Conservation (phyloP, 1,284 basidiomycete species). For the Ustilago sp. region DNA sequence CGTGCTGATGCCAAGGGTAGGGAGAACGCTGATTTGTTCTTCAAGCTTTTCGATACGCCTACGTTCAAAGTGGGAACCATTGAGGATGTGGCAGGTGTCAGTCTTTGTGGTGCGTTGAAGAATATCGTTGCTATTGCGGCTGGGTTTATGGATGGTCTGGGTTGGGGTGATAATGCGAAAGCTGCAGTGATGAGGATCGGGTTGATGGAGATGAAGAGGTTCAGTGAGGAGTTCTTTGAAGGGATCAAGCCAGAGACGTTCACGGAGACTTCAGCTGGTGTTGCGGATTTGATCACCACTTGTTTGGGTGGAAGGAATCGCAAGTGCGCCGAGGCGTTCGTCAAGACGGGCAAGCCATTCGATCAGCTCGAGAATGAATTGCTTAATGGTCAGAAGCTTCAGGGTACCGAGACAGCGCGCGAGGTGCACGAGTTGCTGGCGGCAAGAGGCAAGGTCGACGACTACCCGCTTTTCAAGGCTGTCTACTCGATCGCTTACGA, state of each 20-base stretch:
- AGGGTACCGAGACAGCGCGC: conserved; percentile 73
- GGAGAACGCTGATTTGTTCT: conserved; percentile 58
- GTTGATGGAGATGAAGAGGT: conserved; percentile 70
- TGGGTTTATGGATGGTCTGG: conserved; percentile 74
- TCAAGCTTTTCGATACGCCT: conserved; percentile 72
- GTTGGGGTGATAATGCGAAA: conserved; percentile 75
- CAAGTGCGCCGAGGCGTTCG: conserved; percentile 73
- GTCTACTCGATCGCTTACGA: conserved; percentile 69
- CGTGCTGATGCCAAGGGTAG: conserved; percentile 64
- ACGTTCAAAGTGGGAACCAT: conserved; percentile 74
- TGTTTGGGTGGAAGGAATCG: conserved; percentile 74
- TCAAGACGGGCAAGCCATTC: conserved; percentile 73
- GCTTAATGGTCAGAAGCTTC: conserved; percentile 74
- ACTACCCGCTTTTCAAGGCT: conserved; percentile 74
- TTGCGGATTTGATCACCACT: conserved; percentile 75
- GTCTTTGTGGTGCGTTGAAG: conserved; percentile 75
- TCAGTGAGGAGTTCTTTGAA: conserved; percentile 74
- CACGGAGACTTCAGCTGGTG: conserved; percentile 72
- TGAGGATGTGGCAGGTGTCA: conserved; percentile 74
- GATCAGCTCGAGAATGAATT: conserved; percentile 74
- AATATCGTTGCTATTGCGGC: conserved; percentile 74
- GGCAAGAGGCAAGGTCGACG: conserved; percentile 71
- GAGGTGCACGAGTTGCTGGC: conserved; percentile 73
- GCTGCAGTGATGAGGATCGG: conserved; percentile 74
- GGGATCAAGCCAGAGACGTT: conserved; percentile 73